Evolutionary conservation across 306 rosid species (phyloP).

Genomic region (Cotoneaster glaucophyllus): DNA sequence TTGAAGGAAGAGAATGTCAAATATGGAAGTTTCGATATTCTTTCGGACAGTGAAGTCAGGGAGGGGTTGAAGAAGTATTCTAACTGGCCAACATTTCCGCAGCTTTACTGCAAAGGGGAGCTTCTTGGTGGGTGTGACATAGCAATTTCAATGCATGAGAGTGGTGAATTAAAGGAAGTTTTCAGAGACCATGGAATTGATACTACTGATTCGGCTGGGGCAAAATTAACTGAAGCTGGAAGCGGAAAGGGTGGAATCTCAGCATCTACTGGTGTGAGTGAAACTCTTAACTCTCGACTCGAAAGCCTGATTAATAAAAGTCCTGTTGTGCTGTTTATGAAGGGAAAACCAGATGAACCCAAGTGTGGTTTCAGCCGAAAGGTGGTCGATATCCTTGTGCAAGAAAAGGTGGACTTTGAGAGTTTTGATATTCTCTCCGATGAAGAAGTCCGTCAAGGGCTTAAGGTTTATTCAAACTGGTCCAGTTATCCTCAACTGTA

Average conservation of each 20-base stretch:
- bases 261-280: conserved; percentile 54
- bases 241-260: conserved; percentile 52
- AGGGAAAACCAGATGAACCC: conserved; percentile 84
- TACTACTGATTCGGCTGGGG: conserved; percentile 21
- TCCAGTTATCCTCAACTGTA: conserved; percentile 92
- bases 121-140: conserved; percentile 95
- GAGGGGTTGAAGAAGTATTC: conserved; percentile 80
- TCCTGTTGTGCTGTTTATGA: conserved; percentile 77
- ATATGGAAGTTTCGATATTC: conserved; percentile 80
- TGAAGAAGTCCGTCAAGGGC: conserved; percentile 85
- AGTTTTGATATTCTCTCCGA: conserved; percentile 80
- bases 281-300: conserved; percentile 48
- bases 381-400: conserved; percentile 82
- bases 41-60: conserved; percentile 64
- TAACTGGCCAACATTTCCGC: conserved; percentile 95
- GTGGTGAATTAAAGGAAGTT: conserved; percentile 71
- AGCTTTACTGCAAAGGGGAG: conserved; percentile 90
- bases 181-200: conserved; percentile 72
- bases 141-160: conserved; percentile 77
- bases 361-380: conserved; percentile 92
- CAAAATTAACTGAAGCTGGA: conserved; percentile 38
- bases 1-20: conserved; percentile 71
- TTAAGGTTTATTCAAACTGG: conserved; percentile 90
- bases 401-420: conserved; percentile 66
- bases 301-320: conserved; percentile 57